Evolutionary conservation across 1,139 yeast genomes (phyloP), one percentile per base, ranked within the genome.

Genomic region (Diutina mesorugosa): DNA sequence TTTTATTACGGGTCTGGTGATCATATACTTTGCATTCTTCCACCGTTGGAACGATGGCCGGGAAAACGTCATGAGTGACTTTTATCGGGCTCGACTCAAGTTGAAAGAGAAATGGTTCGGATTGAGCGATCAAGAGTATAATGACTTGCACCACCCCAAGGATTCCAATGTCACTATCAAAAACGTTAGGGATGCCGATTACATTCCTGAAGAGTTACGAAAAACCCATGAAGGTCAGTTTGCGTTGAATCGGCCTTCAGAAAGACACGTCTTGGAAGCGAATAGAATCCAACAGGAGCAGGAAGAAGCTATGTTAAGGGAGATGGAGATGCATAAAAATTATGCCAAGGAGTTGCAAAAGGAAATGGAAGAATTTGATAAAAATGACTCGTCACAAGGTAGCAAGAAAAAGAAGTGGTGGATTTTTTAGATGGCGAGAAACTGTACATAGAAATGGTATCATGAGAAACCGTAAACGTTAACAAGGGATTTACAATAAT

Each of bases 41-140:
- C 80, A 85, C 66, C 74, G 91, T 57, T 88, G 96, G 96, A 87
- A 89, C 65, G 95, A 88, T 58, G 91, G 91, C 8, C 79, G 81
- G 62, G 95, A 88, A 60, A 85, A 87, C 63, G 83, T 87, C 4
- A 84, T 88, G 68, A 78, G 88, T 12, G 83, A 79, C 55, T 83
- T 87, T 56, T 83, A 87, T 66, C 69, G 93, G 56, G 69, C 76
- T 47, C 82, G 89, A 60, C 74, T 88, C 55, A 69, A 77, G 47
- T 57, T 79, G 55, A 80, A 87, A 63, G 85, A 84, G 60, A 62
- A 68, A 57, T 56, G 84, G 6, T 63, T 79, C 47, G 86, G 86
- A 1, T 71, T 88, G 59, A 69, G 78, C 3, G 83, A 78, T 29
- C 77, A 77, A 60, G 91, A 88, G 63, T 74, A 74, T 63, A 83